A percentile compares a stretch with the other conserved stretches of the same genome.
Conservation (phyloP, 2,329 filamentous ascomycete genomes). For the Trichoderma afroharzianum region DNA sequence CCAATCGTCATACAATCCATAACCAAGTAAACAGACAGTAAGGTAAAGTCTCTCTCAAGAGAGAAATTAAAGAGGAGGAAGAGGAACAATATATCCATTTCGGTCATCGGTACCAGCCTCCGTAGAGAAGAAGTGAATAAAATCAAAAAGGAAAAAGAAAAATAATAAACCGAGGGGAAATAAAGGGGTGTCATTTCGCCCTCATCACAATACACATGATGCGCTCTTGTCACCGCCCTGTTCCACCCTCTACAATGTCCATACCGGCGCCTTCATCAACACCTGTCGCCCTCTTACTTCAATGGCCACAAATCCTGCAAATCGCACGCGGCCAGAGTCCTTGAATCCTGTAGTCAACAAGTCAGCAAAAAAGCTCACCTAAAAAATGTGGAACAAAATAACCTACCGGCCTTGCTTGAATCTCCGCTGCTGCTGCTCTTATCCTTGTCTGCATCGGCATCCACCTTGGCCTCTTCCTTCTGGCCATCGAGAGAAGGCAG, state of each 20-base stretch:
- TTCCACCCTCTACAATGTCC: slow-evolving; percentile 42
- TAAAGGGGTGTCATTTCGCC: neutral
- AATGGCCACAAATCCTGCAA: slow-evolving; percentile 70
- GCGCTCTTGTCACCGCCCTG: neutral
- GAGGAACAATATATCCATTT: neutral
- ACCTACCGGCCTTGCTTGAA: slow-evolving; percentile 49
- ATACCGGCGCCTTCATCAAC: slow-evolving; percentile 72
- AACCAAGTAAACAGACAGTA: neutral
- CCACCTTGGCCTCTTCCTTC: slow-evolving; percentile 41
- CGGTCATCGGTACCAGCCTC: neutral
- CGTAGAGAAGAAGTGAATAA: neutral
- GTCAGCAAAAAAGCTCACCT: neutral
- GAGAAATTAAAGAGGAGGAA: neutral
- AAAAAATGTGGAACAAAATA: neutral
- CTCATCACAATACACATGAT: neutral
- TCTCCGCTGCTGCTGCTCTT: slow-evolving; percentile 41
- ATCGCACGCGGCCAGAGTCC: slow-evolving; percentile 59
- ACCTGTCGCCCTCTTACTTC: slow-evolving; percentile 75
- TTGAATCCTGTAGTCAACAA: slow-evolving; percentile 38
- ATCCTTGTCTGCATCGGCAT: slow-evolving; percentile 41
- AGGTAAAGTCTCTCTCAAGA: neutral
- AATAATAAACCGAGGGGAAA: neutral
- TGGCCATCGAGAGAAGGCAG: slow-evolving; percentile 58
- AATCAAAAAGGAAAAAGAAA: neutral
- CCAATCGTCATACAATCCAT: neutral